phyloP scores from a whole-genome alignment of 208 protist genomes.

The Acanthamoeba healyi region DNA sequence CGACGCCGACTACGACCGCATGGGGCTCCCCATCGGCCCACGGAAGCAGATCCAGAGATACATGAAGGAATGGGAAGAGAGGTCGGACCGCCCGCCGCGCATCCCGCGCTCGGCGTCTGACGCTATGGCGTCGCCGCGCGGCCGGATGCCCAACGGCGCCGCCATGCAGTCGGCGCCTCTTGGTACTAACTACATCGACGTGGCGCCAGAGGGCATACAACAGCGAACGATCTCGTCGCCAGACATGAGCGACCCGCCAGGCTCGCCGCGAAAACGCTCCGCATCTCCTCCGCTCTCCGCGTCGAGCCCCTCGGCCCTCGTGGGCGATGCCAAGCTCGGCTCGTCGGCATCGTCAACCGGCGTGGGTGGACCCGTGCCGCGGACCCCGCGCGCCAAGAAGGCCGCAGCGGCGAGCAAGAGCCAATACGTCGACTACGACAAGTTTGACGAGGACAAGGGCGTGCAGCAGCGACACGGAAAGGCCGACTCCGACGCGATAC shows the following conservation, averaged over 20 bases:
- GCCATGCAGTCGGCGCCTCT: not conserved
- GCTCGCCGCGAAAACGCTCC: not conserved
- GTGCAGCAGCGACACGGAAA: not conserved
- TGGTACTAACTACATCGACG: not conserved
- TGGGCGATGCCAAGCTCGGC: not conserved
- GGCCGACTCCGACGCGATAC: not conserved
- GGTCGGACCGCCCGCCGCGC: not conserved
- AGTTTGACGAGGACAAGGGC: not conserved
- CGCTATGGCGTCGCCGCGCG: slow-evolving; percentile 4
- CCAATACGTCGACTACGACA: slow-evolving; percentile 24
- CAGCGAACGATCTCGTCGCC: not conserved
- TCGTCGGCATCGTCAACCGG: not conserved
- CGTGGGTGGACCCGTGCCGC: not conserved
- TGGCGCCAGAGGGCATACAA: not conserved
- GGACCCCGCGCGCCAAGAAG: not conserved
- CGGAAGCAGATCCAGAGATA: slow-evolving; percentile 32
- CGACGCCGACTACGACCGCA: slow-evolving; percentile 50
- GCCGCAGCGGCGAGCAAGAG: not conserved
- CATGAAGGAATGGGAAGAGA: slow-evolving; percentile 13
- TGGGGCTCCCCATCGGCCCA: slow-evolving; percentile 39
- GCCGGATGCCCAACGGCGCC: not conserved
- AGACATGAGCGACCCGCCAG: not conserved
- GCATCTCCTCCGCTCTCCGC: not conserved
- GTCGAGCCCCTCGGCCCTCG: not conserved
- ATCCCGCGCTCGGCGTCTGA: slow-evolving; percentile 28